Conservation (phyloP, 257 asterid genomes). For the Handroanthus guayacan region DNA sequence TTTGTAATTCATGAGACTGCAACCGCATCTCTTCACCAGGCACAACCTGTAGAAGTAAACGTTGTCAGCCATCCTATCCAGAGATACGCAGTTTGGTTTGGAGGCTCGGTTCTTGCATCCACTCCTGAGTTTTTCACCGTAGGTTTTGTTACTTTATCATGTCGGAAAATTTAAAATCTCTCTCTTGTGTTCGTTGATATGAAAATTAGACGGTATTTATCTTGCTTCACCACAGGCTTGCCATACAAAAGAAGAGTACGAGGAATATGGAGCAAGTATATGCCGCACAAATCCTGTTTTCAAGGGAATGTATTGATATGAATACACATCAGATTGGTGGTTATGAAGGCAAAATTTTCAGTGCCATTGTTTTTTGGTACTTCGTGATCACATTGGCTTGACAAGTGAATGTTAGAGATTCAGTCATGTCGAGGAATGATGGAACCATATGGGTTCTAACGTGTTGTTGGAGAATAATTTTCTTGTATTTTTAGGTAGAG, state of each 20-base stretch:
- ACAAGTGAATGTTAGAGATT: neutral
- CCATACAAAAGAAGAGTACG: conserved; percentile 96
- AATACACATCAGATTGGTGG: conserved; percentile 16
- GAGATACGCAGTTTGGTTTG: conserved; percentile 98
- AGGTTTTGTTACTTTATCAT: conserved; percentile 25
- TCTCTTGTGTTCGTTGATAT: too few relatives aligned
- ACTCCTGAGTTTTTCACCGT: conserved; percentile 94
- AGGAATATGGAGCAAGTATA: conserved; percentile 94
- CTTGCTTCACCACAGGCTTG: conserved; percentile 62
- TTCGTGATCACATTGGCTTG: conserved; percentile 1
- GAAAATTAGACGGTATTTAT: neutral
- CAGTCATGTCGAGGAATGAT: neutral
- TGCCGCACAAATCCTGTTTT: conserved; percentile 96
- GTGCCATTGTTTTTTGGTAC: neutral
- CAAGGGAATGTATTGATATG: conserved; percentile 91
- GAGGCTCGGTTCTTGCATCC: conserved; percentile 97
- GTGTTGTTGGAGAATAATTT: neutral
- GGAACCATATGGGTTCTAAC: too few relatives aligned
- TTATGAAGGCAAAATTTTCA: neutral
- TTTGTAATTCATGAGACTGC: conserved; percentile 15
- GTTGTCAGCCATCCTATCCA: conserved; percentile 95
- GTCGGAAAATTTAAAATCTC: conserved; percentile 2
- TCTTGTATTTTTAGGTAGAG: neutral
- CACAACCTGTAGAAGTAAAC: conserved; percentile 91
- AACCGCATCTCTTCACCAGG: conserved; percentile 51